phyloP scores from a whole-genome alignment of 495 filamentous ascomycete species.

The Cryomyces minteri region DNA sequence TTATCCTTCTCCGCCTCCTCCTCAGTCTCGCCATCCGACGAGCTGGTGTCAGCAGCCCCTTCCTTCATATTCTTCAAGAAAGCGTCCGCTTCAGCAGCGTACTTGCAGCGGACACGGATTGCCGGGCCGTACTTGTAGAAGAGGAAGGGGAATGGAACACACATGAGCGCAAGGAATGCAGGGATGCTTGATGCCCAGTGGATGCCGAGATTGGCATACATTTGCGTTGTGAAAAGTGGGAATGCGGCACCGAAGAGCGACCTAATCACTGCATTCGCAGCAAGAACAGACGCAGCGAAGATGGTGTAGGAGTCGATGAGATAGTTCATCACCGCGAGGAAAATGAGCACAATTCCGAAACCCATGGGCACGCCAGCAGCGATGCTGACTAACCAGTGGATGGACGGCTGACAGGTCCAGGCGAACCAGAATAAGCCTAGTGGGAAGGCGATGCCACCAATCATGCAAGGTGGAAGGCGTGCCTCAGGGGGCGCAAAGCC shows the following conservation, averaged over 20 bases:
- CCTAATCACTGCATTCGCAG: conserved; percentile 55
- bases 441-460: conserved; percentile 24
- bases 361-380: conserved; percentile 51
- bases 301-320: conserved; percentile 65
- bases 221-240: conserved; percentile 57
- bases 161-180: conserved; percentile 57
- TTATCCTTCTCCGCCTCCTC: conserved; percentile 6
- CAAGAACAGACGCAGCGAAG: conserved; percentile 64
- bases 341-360: conserved; percentile 58
- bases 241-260: conserved; percentile 63
- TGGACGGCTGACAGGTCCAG: conserved; percentile 46
- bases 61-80: conserved; percentile 26
- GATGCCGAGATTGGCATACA: conserved; percentile 59
- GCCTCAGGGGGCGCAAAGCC: conserved; percentile 26
- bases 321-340: conserved; percentile 60
- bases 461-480: conserved; percentile 23
- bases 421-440: conserved; percentile 48
- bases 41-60: not conserved
- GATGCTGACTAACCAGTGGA: conserved; percentile 53
- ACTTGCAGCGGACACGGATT: conserved; percentile 58
- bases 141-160: conserved; percentile 63
- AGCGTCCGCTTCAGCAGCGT: conserved; percentile 43
- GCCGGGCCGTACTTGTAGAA: conserved; percentile 56
- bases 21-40: conserved; percentile 1
- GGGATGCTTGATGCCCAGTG: conserved; percentile 69